A percentile compares a stretch with the other conserved stretches of the same genome.
These are phyloP conservation scores for Lentinula raphanica DNA, from an alignment of 768 basidiomycete genomes.

Conservation along the genomic window DNA sequence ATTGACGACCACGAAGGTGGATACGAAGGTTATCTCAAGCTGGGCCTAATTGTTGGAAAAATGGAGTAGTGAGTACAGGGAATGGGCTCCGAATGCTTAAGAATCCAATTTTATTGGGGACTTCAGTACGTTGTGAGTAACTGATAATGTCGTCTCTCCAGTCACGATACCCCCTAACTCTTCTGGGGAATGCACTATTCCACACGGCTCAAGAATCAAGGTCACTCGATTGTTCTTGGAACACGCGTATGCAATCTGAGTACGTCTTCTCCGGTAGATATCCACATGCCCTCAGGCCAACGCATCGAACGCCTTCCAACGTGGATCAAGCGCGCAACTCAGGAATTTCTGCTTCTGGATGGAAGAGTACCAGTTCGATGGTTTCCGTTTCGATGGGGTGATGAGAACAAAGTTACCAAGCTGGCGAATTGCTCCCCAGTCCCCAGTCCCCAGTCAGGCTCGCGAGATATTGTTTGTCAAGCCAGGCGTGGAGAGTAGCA, in stretches of 20 bases:
- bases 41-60: constrained; percentile 71
- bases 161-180: constrained; percentile 67
- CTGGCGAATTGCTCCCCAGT: too few relatives aligned
- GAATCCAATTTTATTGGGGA: constrained; percentile 89
- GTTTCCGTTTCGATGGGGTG: constrained; percentile 97
- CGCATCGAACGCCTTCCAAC: constrained; percentile 90
- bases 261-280: constrained; percentile 52
- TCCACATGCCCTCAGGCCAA: constrained; percentile 76
- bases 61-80: constrained; percentile 77
- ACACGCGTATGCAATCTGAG: not conserved
- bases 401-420: constrained; percentile 99
- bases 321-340: constrained; percentile 94
- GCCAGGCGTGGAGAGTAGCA: too few relatives aligned
- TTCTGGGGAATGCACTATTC: constrained; percentile 73
- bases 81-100: constrained; percentile 92
- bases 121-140: constrained; percentile 68
- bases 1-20: constrained; percentile 83
- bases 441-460: too few relatives aligned
- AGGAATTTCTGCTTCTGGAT: constrained; percentile 95
- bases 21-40: constrained; percentile 72
- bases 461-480: too few relatives aligned
- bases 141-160: constrained; percentile 23
- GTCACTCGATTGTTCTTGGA: constrained; percentile 33
- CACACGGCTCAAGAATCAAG: constrained; percentile 95
- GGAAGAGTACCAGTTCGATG: constrained; percentile 94